Conservation (phyloP, 2,329 filamentous ascomycete species). For the Gaeumannomyces tritici region DNA sequence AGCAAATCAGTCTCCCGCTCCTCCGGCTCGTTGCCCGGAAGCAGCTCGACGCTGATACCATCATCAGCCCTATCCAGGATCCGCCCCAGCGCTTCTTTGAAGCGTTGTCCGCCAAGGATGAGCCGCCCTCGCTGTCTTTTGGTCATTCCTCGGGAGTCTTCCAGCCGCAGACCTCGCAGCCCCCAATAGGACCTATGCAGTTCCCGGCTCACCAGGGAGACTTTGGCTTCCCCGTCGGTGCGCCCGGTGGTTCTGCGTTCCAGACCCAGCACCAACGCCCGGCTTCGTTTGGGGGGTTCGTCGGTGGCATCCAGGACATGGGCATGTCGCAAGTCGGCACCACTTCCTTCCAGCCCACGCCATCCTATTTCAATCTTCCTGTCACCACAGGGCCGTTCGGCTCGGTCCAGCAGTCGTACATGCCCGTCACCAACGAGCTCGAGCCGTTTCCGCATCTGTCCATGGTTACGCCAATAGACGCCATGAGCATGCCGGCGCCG, state of each 20-base stretch:
- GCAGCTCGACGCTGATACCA: slow-evolving; percentile 46
- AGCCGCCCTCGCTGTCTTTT: slow-evolving; percentile 12
- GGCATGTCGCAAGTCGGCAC: slow-evolving; percentile 5
- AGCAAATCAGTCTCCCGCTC: slow-evolving; percentile 78
- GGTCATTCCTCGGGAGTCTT: slow-evolving; percentile 5
- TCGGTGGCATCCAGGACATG: slow-evolving; percentile 11
- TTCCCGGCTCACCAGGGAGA: not conserved
- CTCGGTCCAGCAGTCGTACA: not conserved
- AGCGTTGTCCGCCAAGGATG: slow-evolving; percentile 19
- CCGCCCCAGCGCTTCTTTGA: slow-evolving; percentile 30
- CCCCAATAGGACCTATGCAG: not conserved
- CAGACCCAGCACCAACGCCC: not conserved
- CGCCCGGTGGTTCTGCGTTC: not conserved
- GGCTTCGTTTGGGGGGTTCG: slow-evolving; percentile 7
- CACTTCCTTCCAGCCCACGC: slow-evolving; percentile 6
- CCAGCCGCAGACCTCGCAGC: slow-evolving; percentile 1
- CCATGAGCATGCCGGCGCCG: not conserved
- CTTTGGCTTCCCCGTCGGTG: not conserved
- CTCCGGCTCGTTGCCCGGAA: slow-evolving; percentile 45
- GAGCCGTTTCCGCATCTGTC: slow-evolving; percentile 9
- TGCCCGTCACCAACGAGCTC: not conserved
- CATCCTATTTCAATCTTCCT: slow-evolving; percentile 18
- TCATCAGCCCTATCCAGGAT: slow-evolving; percentile 59
- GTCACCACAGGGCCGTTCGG: slow-evolving; percentile 14
- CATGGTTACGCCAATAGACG: slow-evolving; percentile 1